These are phyloP conservation scores for Ceratobasidium sp. DNA, from an alignment of 1,284 basidiomycete species.

Conservation along the genomic window DNA sequence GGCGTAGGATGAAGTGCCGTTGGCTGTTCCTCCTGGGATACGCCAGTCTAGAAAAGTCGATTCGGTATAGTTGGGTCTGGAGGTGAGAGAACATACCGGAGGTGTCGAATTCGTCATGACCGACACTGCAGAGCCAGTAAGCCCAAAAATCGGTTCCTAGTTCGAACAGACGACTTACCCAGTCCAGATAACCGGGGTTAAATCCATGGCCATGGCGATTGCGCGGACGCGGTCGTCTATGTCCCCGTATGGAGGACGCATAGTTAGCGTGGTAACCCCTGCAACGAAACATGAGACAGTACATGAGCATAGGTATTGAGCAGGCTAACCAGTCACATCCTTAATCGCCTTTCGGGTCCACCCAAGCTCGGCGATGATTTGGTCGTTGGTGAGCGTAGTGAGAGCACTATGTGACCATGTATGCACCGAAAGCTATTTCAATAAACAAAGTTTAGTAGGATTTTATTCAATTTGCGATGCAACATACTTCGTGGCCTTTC, in stretches of 20 bases:
- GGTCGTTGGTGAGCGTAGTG: conserved; percentile 82
- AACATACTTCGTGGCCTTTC: conserved; percentile 78
- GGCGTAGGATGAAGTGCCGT: conserved; percentile 57
- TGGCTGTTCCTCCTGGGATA: conserved; percentile 74
- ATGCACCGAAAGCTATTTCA: conserved; percentile 43
- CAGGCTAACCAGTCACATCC: conserved; percentile 46
- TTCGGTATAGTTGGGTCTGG: conserved; percentile 41
- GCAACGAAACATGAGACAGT: conserved; percentile 52
- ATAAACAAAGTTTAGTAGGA: conserved; percentile 41
- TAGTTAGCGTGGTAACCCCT: conserved; percentile 81
- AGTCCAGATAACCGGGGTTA: conserved; percentile 79
- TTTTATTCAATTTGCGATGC: conserved; percentile 40
- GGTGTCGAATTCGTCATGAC: conserved; percentile 72
- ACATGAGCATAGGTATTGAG: background rate
- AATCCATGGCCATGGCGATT: conserved; percentile 80
- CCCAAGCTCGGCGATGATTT: conserved; percentile 92
- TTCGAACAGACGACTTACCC: conserved; percentile 48
- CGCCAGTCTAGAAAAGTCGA: conserved; percentile 69
- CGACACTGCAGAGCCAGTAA: conserved; percentile 41
- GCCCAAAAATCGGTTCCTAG: conserved; percentile 43
- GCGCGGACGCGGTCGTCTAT: conserved; percentile 88
- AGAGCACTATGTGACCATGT: conserved; percentile 58
- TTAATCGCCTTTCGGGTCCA: conserved; percentile 91
- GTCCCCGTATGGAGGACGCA: conserved; percentile 73
- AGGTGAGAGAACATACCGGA: conserved; percentile 58